phyloP scores from a whole-genome alignment of 768 basidiomycete genomes.

The Dioszegia aurantiaca region DNA sequence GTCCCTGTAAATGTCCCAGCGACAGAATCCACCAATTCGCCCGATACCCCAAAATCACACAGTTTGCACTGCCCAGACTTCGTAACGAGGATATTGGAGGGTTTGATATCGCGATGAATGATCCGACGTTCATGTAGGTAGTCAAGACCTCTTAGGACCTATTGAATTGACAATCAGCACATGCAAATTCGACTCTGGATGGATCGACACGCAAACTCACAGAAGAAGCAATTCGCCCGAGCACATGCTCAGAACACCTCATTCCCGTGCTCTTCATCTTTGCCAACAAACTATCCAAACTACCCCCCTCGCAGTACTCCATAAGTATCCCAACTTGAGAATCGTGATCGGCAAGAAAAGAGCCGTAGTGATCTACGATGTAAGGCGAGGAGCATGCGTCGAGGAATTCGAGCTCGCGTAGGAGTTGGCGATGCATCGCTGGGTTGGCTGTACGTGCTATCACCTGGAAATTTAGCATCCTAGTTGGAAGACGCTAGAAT shows the following conservation, averaged over 20 bases:
- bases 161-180: slow-evolving; percentile 2
- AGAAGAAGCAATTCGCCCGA: slow-evolving; percentile 50
- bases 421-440: slow-evolving; percentile 52
- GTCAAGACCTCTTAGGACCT: slow-evolving; percentile 50
- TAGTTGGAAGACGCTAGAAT: too few species aligned
- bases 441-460: slow-evolving; percentile 52
- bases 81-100: slow-evolving; percentile 53
- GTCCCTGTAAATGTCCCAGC: slow-evolving; percentile 54
- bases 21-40: slow-evolving; percentile 50
- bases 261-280: slow-evolving; percentile 44
- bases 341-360: slow-evolving; percentile 51
- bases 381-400: slow-evolving; percentile 50
- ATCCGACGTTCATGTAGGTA: slow-evolving; percentile 52
- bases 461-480: slow-evolving; percentile 31
- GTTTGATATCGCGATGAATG: slow-evolving; percentile 54
- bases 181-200: too few species aligned
- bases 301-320: slow-evolving; percentile 53
- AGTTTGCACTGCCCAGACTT: slow-evolving; percentile 50
- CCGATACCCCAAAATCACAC: slow-evolving; percentile 54
- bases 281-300: slow-evolving; percentile 46
- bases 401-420: slow-evolving; percentile 52
- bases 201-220: too few species aligned
- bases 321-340: slow-evolving; percentile 52
- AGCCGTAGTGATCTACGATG: slow-evolving; percentile 53
- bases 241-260: slow-evolving; percentile 50